Evolutionary conservation across 805 yeast genomes (phyloP).

Genomic region (Candida dajiaensis): DNA sequence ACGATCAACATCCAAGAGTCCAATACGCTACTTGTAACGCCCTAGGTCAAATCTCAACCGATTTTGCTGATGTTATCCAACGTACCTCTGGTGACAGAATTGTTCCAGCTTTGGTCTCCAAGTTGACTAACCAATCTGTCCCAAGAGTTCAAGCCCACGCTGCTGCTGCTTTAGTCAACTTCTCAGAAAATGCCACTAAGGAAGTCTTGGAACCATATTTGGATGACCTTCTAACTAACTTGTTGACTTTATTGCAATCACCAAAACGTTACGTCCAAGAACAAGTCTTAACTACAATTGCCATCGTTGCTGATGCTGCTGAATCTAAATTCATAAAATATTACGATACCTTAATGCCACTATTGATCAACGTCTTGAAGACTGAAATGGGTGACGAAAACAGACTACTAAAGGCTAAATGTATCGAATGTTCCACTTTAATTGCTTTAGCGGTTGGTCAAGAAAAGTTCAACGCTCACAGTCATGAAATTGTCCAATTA

Average conservation of each 20-base stretch:
- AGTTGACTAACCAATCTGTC: constrained; percentile 63
- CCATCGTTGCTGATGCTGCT: constrained; percentile 96
- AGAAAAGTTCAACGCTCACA: constrained; percentile 75
- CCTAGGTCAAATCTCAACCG: constrained; percentile 94
- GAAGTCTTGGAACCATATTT: constrained; percentile 89
- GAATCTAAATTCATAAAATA: constrained; percentile 82
- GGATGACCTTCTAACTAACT: constrained; percentile 69
- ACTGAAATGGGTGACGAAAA: constrained; percentile 76
- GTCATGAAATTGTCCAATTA: constrained; percentile 64
- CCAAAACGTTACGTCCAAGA: constrained; percentile 94
- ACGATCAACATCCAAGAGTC: constrained; percentile 88
- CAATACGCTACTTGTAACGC: constrained; percentile 98
- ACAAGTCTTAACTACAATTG: constrained; percentile 93
- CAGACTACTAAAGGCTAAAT: constrained; percentile 79
- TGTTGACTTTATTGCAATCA: constrained; percentile 71
- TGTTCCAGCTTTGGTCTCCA: constrained; percentile 83
- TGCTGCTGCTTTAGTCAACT: constrained; percentile 96
- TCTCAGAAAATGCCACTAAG: constrained; percentile 85
- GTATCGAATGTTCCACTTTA: constrained; percentile 92
- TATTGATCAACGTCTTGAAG: constrained; percentile 69
- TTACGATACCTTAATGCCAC: constrained; percentile 91
- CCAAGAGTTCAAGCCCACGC: constrained; percentile 97
- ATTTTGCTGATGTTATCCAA: constrained; percentile 87
- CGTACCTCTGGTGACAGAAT: constrained; percentile 71
- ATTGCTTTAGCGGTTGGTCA: constrained; percentile 94